Percentiles rank a stretch among this genome's conserved stretches.
phyloP scores from a whole-genome alignment of 1,284 basidiomycete species.

The Schizophyllum amplum region DNA sequence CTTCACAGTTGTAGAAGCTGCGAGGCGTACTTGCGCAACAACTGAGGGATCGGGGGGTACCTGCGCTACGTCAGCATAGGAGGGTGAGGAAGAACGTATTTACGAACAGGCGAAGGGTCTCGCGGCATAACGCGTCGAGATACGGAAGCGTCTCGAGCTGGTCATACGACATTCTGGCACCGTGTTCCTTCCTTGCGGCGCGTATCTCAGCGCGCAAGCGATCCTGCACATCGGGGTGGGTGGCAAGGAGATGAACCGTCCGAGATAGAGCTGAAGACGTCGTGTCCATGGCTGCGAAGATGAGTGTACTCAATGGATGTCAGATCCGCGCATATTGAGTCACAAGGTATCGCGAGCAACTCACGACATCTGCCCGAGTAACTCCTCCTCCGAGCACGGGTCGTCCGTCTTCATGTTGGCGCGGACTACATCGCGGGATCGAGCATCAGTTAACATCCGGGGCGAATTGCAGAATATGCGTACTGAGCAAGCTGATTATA shows the following conservation, averaged over 20 bases:
- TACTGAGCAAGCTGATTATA: constrained; percentile 38
- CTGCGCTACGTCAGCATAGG: neutral
- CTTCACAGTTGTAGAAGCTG: neutral
- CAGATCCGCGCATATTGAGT: neutral
- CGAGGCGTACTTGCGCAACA: neutral
- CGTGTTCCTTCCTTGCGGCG: constrained; percentile 16
- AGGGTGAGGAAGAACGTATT: neutral
- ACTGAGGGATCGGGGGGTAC: constrained; percentile 7
- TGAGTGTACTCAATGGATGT: constrained; percentile 20
- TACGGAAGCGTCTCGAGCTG: constrained; percentile 25
- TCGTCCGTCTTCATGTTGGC: constrained; percentile 5
- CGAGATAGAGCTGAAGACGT: constrained; percentile 28
- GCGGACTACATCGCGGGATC: constrained; percentile 10
- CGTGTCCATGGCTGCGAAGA: constrained; percentile 31
- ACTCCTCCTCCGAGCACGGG: constrained; percentile 11
- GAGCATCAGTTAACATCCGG: too few relatives aligned
- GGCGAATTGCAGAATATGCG: neutral
- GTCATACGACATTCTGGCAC: constrained; percentile 25
- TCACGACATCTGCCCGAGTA: constrained; percentile 11
- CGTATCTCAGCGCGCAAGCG: constrained; percentile 27
- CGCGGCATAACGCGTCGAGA: constrained; percentile 31
- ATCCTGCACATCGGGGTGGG: constrained; percentile 25
- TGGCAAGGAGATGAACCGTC: constrained; percentile 25
- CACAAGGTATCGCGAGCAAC: neutral
- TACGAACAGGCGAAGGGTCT: constrained; percentile 26